These are phyloP conservation scores for Brettanomyces bruxellensis DNA, from an alignment of 805 yeast genomes.

Conservation along the genomic window DNA sequence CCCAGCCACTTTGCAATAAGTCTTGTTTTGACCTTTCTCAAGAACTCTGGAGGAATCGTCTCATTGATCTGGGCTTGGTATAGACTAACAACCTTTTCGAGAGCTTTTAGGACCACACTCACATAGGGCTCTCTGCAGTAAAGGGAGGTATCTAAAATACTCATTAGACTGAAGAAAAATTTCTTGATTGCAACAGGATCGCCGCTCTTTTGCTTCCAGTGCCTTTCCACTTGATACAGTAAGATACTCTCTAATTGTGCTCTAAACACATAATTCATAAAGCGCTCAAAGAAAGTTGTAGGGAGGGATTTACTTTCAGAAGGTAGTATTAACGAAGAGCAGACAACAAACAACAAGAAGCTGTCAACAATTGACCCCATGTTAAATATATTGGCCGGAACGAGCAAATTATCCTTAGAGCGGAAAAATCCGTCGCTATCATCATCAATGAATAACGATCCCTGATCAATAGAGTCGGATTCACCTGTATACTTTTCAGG, in stretches of 20 bases:
- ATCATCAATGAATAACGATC: constrained; percentile 46
- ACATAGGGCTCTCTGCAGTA: constrained; percentile 51
- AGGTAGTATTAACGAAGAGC: constrained; percentile 37
- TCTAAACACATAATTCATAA: constrained; percentile 56
- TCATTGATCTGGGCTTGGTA: constrained; percentile 24
- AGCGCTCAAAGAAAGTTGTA: constrained; percentile 45
- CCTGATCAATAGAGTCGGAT: constrained; percentile 5
- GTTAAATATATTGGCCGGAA: constrained; percentile 65
- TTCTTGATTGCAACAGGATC: constrained; percentile 36
- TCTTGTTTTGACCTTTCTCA: constrained; percentile 5
- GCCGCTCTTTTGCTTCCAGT: constrained; percentile 28
- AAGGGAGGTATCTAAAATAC: constrained; percentile 50
- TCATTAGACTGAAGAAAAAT: constrained; percentile 39
- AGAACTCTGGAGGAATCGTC: constrained; percentile 12
- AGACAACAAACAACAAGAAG: constrained; percentile 58
- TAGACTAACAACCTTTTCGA: constrained; percentile 31
- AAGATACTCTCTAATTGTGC: constrained; percentile 55
- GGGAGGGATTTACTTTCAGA: constrained; percentile 21
- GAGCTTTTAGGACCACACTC: constrained; percentile 30
- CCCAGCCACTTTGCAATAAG: constrained; percentile 27
- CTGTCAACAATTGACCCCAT: constrained; percentile 74
- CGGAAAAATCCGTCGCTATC: constrained; percentile 43
- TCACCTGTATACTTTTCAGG: constrained; percentile 42
- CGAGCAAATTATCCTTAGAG: constrained; percentile 53
- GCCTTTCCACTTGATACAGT: constrained; percentile 39